Conservation (phyloP, 257 asterid genomes). For the Nicotiana sylvestris region DNA sequence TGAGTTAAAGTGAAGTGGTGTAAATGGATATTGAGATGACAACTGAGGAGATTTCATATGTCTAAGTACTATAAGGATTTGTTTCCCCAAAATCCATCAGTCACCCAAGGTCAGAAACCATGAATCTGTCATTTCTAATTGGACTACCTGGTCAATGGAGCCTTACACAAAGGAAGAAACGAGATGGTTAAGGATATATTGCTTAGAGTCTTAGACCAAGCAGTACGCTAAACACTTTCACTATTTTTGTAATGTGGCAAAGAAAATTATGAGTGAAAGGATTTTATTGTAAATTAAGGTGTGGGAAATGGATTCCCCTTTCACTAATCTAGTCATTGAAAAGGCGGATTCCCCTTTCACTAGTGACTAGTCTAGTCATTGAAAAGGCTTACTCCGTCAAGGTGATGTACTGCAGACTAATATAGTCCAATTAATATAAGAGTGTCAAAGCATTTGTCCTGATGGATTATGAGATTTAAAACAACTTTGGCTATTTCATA, state of each 20-base stretch:
- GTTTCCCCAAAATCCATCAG: background rate
- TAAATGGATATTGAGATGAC: background rate
- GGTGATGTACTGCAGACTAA: background rate
- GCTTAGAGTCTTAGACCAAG: background rate
- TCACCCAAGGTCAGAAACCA: background rate
- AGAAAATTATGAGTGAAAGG: background rate
- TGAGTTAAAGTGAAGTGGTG: background rate
- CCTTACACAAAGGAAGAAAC: background rate
- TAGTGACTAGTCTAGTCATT: background rate
- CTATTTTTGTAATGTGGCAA: background rate
- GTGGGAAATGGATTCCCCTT: background rate
- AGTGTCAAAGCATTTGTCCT: background rate
- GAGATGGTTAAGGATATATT: background rate
- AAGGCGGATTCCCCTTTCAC: background rate
- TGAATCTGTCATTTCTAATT: background rate
- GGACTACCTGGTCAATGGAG: background rate
- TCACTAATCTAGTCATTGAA: background rate
- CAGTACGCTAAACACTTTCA: background rate
- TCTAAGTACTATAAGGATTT: background rate
- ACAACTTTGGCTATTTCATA: background rate
- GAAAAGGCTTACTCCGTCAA: background rate
- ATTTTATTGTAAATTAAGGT: background rate
- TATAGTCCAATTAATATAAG: background rate
- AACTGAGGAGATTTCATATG: background rate
- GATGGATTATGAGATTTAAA: background rate